Evolutionary conservation across 352 stramenopile genomes (phyloP), one percentile per base, ranked within the genome.

Genomic region (Globisporangium takayamanum): DNA sequence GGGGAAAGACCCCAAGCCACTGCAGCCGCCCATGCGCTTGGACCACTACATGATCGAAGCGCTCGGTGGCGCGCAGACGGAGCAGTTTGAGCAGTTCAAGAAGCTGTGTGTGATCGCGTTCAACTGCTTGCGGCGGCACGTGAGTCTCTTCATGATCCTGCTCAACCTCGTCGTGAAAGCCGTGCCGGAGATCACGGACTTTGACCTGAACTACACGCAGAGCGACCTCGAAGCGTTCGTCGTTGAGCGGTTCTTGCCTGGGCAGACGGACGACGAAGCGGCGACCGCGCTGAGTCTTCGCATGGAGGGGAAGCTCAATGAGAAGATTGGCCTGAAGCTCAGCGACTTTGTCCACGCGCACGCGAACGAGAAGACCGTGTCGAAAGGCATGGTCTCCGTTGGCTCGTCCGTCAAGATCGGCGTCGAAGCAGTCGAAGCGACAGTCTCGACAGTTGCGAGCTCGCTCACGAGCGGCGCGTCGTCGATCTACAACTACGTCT

Each of bases 21-120:
- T 99, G 57, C 96, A 98, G 59, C 96, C 97, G 50, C 94, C 95
- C 4, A 99, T 99, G 77, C 89, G 97, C 3, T 81, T 99, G 1
- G 98, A 98, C 42, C 89, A 96, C 50, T 91, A 89, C 66, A 92
- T 94, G 83, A 91, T 94, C 48, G 82, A 92, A 53, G 84, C 82
- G 3, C 76, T 94, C 2, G 84, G 84, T 16, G 84, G 84, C n/a
- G 75, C 80, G 30, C 80, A 90, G 53, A 91, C 83, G 4, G 67
- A 65, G 39, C 82, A 92, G 66, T 90, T 89, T 41, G 82, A 92
- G 59, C 80, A 91, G 57, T 94, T 94, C 62, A 94, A 92, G 57
- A 76, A 88, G 62, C 71, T 92, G n/a, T 92, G 82, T 49, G 81
- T 92, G 53, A 85, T 92, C 45, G 84, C 84, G 15, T 94, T 92